Evolutionary conservation across 495 filamentous ascomycete genomes (phyloP).

Genomic region (Lophium mytilinum): DNA sequence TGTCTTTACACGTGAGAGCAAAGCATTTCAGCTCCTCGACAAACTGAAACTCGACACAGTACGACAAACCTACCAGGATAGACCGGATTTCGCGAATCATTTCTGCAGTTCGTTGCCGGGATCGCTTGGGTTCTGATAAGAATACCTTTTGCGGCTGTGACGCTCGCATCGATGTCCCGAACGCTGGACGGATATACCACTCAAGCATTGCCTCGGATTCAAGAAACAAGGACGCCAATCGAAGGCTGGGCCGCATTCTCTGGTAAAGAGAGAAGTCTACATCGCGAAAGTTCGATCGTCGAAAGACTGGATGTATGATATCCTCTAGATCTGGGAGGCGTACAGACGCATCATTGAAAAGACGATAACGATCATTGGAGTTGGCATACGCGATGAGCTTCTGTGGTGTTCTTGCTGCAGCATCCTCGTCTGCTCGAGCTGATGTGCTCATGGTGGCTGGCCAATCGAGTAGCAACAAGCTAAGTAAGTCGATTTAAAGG

Average conservation of each 20-base stretch:
- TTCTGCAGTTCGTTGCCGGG: neutral
- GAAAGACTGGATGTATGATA: slow-evolving; percentile 18
- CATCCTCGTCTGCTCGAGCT: neutral
- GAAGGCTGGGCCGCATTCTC: slow-evolving; percentile 12
- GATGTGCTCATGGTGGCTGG: neutral
- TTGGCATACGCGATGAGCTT: slow-evolving; percentile 11
- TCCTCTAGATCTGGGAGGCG: slow-evolving; percentile 11
- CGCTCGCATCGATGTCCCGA: slow-evolving; percentile 5
- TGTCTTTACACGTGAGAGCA: neutral
- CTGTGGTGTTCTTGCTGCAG: neutral
- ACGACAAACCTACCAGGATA: slow-evolving; percentile 6
- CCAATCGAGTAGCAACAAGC: neutral
- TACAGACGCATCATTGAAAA: slow-evolving; percentile 10
- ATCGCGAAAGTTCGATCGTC: neutral
- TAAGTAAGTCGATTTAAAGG: too few relatives aligned
- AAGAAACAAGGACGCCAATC: slow-evolving; percentile 21
- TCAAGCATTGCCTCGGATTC: slow-evolving; percentile 8
- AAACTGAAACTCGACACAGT: slow-evolving; percentile 12
- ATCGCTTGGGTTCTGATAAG: slow-evolving; percentile 9
- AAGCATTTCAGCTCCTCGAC: neutral
- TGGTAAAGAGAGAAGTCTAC: neutral
- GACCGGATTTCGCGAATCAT: slow-evolving; percentile 4
- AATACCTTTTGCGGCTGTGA: slow-evolving; percentile 1
- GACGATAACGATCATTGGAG: slow-evolving; percentile 10
- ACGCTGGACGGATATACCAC: slow-evolving; percentile 13